Conservation (phyloP, 371 early-diverging fungal genomes). For the Mucor ambiguus region DNA sequence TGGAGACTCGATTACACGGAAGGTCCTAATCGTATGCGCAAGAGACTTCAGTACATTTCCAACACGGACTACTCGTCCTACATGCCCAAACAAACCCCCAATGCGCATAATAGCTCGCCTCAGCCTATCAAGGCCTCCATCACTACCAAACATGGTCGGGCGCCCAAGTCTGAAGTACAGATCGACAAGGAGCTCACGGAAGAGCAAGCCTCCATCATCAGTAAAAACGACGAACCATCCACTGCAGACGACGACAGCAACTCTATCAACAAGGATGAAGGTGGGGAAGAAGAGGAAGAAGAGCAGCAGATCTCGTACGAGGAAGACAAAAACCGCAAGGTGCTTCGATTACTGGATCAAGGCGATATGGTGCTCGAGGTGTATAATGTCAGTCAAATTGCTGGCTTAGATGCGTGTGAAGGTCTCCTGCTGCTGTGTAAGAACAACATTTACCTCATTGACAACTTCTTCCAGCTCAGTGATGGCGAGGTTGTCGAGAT, state of each 20-base stretch:
- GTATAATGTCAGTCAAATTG: slow-evolving; percentile 73
- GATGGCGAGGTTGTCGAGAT: slow-evolving; percentile 82
- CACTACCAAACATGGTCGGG: not conserved
- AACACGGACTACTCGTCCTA: slow-evolving; percentile 41
- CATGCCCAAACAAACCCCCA: slow-evolving; percentile 48
- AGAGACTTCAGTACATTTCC: slow-evolving; percentile 46
- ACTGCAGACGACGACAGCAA: not conserved
- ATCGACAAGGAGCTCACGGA: slow-evolving; percentile 21
- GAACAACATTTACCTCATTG: slow-evolving; percentile 74
- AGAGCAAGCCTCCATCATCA: not conserved
- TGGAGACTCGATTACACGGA: slow-evolving; percentile 82
- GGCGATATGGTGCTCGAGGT: slow-evolving; percentile 75
- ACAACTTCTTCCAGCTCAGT: slow-evolving; percentile 70
- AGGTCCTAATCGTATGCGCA: slow-evolving; percentile 65
- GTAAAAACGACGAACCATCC: not conserved
- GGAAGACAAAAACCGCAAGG: slow-evolving; percentile 76
- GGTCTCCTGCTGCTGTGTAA: slow-evolving; percentile 73
- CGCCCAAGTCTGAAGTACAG: slow-evolving; percentile 4
- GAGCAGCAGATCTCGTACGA: slow-evolving; percentile 54
- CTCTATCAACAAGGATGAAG: not conserved
- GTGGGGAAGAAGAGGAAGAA: slow-evolving; percentile 20
- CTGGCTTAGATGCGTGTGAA: slow-evolving; percentile 76
- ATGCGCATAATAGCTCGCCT: not conserved
- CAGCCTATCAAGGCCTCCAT: not conserved
- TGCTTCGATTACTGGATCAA: slow-evolving; percentile 69